Evolutionary conservation across 805 yeast species (phyloP).

Genomic region (Candida jianshihensis): DNA sequence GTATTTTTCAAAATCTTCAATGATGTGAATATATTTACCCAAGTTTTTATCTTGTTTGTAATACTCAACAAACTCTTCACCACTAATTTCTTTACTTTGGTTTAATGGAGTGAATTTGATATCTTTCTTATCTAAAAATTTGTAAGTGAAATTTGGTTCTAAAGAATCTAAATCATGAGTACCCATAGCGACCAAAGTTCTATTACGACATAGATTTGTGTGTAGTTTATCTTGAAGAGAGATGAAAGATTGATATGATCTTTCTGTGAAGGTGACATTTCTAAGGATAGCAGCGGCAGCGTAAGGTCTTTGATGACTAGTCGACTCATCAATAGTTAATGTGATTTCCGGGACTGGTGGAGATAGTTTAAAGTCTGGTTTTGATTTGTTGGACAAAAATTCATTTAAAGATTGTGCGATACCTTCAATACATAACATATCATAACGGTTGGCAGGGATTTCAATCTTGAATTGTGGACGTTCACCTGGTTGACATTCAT

Average conservation of each 20-base stretch:
- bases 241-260: constrained; percentile 90
- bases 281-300: constrained; percentile 94
- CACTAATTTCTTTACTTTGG: constrained; percentile 64
- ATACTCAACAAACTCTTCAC: constrained; percentile 75
- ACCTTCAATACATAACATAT: constrained; percentile 96
- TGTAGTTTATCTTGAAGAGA: constrained; percentile 95
- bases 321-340: constrained; percentile 70
- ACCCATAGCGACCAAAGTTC: constrained; percentile 97
- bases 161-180: constrained; percentile 89
- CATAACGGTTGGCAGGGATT: constrained; percentile 97
- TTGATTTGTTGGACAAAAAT: constrained; percentile 60
- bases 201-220: constrained; percentile 90
- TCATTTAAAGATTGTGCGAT: constrained; percentile 92
- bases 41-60: constrained; percentile 87
- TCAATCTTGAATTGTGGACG: constrained; percentile 97
- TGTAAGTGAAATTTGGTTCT: constrained; percentile 78
- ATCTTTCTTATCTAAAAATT: constrained; percentile 73
- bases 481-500: constrained; percentile 63
- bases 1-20: constrained; percentile 79
- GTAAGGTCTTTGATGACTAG: constrained; percentile 75
- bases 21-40: constrained; percentile 82
- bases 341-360: constrained; percentile 54
- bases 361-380: constrained; percentile 62
- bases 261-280: constrained; percentile 71
- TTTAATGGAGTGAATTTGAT: constrained; percentile 71